Conservation (phyloP, 768 basidiomycete species). For the Strobilomyces confusus region DNA sequence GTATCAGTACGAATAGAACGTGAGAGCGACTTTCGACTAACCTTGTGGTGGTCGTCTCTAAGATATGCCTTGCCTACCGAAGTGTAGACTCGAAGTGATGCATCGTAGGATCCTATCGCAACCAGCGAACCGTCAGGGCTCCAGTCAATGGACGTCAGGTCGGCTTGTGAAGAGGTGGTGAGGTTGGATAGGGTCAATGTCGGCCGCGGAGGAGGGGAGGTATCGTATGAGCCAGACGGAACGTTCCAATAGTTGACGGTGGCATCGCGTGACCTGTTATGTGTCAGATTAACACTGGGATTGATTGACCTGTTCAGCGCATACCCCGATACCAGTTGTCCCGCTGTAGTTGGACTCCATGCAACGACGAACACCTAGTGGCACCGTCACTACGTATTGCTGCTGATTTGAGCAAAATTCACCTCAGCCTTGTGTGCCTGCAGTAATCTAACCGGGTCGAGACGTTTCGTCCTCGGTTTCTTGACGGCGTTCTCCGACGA, state of each 20-base stretch:
- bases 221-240: conserved; percentile 36
- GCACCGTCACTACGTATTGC: conserved; percentile 2
- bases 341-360: conserved; percentile 63
- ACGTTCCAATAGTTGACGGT: conserved; percentile 71
- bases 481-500: conserved; percentile 19
- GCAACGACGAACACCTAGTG: conserved; percentile 74
- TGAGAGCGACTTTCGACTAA: conserved; percentile 30
- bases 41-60: conserved; percentile 60
- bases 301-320: conserved; percentile 16
- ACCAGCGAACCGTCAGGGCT: conserved; percentile 67
- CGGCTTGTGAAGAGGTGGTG: conserved; percentile 44
- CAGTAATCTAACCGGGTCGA: conserved; percentile 43
- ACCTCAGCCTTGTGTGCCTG: conserved; percentile 64
- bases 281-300: conserved; percentile 3
- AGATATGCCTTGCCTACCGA: conserved; percentile 59
- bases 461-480: conserved; percentile 36
- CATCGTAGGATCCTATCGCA: conserved; percentile 77
- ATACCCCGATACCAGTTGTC: conserved; percentile 72
- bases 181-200: conserved; percentile 47
- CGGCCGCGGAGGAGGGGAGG: conserved; percentile 28
- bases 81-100: conserved; percentile 65
- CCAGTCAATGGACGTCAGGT: conserved; percentile 79
- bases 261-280: conserved; percentile 67
- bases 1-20: conserved; percentile 16
- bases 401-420: conserved; percentile 14